Conservation (phyloP, 805 yeast species). For the Metschnikowia henanensis region DNA sequence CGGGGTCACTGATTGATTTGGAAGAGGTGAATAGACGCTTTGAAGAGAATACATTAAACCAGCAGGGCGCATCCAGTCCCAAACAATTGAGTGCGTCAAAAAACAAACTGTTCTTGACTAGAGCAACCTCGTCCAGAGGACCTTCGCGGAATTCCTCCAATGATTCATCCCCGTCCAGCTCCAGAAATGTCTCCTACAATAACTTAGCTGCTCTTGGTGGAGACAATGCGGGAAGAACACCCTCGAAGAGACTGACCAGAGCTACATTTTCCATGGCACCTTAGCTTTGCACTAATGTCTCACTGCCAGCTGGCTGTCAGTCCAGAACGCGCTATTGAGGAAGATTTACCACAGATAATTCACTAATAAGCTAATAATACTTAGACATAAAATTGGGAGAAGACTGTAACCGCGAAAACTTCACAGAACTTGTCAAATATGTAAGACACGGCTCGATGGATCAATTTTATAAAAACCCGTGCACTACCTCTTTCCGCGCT, state of each 20-base stretch:
- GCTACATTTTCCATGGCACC: conserved; percentile 19
- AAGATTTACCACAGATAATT: no score
- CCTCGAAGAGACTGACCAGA: conserved; percentile 10
- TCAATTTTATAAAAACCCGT: no score
- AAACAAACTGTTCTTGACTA: conserved; percentile 23
- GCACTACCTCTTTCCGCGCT: no score
- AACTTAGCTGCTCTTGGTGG: conserved; percentile 12
- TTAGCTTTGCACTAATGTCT: background rate
- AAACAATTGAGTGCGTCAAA: conserved; percentile 8
- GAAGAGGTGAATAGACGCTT: conserved; percentile 29
- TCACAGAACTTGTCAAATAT: no score
- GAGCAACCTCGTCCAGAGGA: conserved; percentile 27
- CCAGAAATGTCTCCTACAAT: conserved; percentile 63
- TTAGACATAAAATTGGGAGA: no score
- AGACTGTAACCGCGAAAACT: no score
- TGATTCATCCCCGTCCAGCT: conserved; percentile 65
- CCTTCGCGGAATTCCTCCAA: conserved; percentile 25
- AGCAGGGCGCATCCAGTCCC: conserved; percentile 3
- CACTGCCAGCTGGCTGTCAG: conserved; percentile 2
- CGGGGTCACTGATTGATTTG: conserved; percentile 39
- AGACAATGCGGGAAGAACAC: conserved; percentile 2
- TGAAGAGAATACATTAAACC: conserved; percentile 22
- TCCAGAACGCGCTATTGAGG: background rate
- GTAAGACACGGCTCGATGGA: no score
- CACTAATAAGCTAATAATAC: no score